Conservation (phyloP, 2,329 filamentous ascomycete genomes). For the Monosporascus sp. region DNA sequence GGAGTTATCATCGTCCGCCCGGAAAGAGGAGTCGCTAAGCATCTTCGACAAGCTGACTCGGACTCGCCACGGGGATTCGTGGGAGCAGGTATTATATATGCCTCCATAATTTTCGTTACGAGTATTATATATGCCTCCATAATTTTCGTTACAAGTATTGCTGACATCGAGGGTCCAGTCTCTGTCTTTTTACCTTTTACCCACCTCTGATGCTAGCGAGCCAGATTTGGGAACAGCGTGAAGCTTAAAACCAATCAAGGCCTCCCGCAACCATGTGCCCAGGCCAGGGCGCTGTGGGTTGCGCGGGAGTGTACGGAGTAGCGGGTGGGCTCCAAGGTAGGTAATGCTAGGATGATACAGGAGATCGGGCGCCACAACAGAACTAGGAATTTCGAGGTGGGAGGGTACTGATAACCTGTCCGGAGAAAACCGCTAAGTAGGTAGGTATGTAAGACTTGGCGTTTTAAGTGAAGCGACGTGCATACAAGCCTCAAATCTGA, state of each 20-base stretch:
- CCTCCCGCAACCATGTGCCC: not conserved
- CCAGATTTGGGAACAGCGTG: not conserved
- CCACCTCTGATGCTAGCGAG: not conserved
- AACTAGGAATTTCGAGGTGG: not conserved
- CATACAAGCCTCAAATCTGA: no score
- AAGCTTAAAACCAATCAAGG: not conserved
- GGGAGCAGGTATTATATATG: no score
- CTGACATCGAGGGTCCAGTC: not conserved
- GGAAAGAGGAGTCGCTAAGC: no score
- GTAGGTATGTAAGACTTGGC: no score
- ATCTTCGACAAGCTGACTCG: no score
- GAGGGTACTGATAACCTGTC: no score
- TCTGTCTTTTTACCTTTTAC: not conserved
- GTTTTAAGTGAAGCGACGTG: no score
- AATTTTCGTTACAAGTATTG: not conserved
- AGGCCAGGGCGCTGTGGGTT: not conserved
- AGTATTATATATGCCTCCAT: no score
- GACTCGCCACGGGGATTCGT: no score
- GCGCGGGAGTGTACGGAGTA: not conserved
- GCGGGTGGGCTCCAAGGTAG: not conserved
- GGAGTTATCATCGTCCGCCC: no score
- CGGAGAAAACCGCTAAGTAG: no score
- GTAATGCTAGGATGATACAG: not conserved
- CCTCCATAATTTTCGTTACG: no score
- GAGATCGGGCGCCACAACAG: not conserved